Evolutionary conservation across 2,329 filamentous ascomycete genomes (phyloP), one percentile per base, ranked within the genome.

Genomic region (Lizonia empirigonia): DNA sequence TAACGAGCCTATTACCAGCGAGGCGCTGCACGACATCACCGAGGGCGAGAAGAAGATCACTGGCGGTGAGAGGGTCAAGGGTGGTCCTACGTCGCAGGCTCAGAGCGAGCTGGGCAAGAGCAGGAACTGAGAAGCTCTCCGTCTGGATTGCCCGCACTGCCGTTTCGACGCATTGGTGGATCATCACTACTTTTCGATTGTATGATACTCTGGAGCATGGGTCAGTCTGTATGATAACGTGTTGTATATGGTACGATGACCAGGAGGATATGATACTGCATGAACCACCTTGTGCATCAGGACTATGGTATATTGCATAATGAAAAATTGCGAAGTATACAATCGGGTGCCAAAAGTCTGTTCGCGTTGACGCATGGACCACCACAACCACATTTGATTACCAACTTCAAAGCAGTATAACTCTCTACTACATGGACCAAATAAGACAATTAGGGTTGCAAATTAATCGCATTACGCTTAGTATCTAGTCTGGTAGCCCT

Each of bases 51-150:
- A 72, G 60, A 64, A 67, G 59, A 52, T 68, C 22, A 70, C 67
- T 0, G 68, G 65, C 0, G 66, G 67, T 0, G 65, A 71, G 57
- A 57, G 67, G 33, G 50, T 70, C 0, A 71, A 69, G 52, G 66
- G 68, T 0, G 67, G 67, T 0, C 68, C 63, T 12, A 71, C 68
- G 13, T 53, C 59, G 15, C 52, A 56, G 29, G 67, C 64, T 36
- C 68, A 71, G 61, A 74, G 71, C 51, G 64, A 67, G 56, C 45
- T 72, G 24, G 59, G 51, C 1, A 71, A 67, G 58, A 70, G 67
- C 37, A 51, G 61, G 42, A 44, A 22, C 34, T 51, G 13, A 30
- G 19, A 3, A 18, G 13, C 6, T n/a, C n/a, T n/a, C n/a, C n/a
- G n/a, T n/a, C n/a, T n/a, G n/a, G n/a, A n/a, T n/a, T n/a, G n/a